These are phyloP conservation scores for Lentinula edodes DNA, from an alignment of 768 basidiomycete species.

Conservation along the genomic window DNA sequence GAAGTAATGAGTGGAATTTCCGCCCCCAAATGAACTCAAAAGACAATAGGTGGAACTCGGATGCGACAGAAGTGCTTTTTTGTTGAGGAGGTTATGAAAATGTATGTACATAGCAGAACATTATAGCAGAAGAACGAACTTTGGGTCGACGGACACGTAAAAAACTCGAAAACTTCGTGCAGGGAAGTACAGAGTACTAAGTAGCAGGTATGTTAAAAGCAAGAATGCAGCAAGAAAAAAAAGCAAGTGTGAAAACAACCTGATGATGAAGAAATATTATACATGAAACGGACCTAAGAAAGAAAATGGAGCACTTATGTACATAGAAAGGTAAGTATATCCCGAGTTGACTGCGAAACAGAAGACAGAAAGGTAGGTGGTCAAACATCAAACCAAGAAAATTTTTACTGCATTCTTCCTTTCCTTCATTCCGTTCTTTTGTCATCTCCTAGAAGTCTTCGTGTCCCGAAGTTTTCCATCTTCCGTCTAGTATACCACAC, in stretches of 20 bases:
- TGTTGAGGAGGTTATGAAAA: background rate
- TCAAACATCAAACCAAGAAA: background rate
- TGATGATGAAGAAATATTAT: background rate
- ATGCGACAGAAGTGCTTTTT: background rate
- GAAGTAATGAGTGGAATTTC: conserved; percentile 53
- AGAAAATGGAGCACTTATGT: background rate
- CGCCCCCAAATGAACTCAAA: background rate
- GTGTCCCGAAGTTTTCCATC: background rate
- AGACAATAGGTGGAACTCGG: background rate
- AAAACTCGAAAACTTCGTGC: background rate
- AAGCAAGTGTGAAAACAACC: background rate
- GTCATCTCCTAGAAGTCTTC: background rate
- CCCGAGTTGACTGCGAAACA: background rate
- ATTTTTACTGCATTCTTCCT: background rate
- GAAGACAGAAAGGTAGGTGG: background rate
- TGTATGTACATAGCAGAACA: background rate
- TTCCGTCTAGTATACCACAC: background rate
- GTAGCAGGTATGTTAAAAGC: background rate
- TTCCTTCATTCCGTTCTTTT: background rate
- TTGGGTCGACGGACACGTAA: background rate
- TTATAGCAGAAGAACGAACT: background rate
- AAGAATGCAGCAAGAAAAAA: background rate
- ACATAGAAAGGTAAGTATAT: background rate
- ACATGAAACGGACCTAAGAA: background rate
- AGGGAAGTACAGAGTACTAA: too few relatives aligned